Evolutionary conservation across 805 yeast species (phyloP), one percentile per base, ranked within the genome.

Genomic region (Myxozyma neglecta): DNA sequence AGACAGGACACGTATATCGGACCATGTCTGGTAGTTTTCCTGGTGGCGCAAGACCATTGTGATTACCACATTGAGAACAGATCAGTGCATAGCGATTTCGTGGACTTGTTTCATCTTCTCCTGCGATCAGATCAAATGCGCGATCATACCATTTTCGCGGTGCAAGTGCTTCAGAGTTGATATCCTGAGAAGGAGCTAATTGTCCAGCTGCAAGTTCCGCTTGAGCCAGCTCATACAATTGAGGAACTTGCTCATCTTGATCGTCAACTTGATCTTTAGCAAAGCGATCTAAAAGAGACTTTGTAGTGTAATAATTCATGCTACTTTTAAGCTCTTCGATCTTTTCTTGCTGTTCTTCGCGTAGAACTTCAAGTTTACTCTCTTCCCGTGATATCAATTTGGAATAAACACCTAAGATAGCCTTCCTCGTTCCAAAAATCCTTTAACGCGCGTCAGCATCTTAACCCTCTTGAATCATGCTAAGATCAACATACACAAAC

Each of bases 1-100:
- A 89, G 24, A 74, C 73, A 8, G 90, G 88, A 75, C 96, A 89
- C 1, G 77, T 70, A 68, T 86, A 89, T 55, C 73, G 74, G 8
- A 88, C 83, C 5, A 72, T 69, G 1, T 67, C 69, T 0, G 93
- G 87, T 1, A 71, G 63, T 61, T 80, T 75, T 7, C 87, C 87
- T 1, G 89, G 90, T 3, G 90, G 89, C 0, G 96, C 96, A 49
- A 89, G 78, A 0, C 96, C 96, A 70, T 90, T 89, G 73, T 89
- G 96, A 16, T 78, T 78, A 24, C 73, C 76, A 70, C 96, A 89
- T n/a, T 78, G 74, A 18, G 70, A 65, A 71, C 96, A 89, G 14
- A 89, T 87, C 66, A 89, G 77, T 0, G 96, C 96, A 71, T 79
- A 87, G 48, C 96, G 74, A 60, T 76, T 76, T 48, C 83, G 83